Evolutionary conservation across 2,329 filamentous ascomycete genomes (phyloP).

Genomic region (Davidsoniella virescens): DNA sequence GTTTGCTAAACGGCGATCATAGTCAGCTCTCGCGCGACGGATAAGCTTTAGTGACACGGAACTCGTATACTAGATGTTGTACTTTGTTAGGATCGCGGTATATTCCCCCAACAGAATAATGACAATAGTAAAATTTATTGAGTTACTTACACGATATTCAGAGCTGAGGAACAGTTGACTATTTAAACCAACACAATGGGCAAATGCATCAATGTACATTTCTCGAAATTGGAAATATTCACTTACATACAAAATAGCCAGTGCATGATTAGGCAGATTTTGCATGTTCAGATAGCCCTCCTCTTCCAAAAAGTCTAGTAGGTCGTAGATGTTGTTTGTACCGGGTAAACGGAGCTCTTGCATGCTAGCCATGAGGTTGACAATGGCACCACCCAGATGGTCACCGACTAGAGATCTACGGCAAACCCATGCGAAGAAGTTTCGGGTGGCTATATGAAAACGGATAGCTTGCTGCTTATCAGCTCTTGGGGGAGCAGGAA

Average conservation of each 20-base stretch:
- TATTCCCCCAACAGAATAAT: background rate
- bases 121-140: no score
- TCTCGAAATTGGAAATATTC: constrained; percentile 46
- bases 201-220: constrained; percentile 59
- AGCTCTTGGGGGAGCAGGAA: constrained; percentile 43
- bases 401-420: constrained; percentile 50
- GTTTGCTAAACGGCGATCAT: constrained; percentile 45
- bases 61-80: constrained; percentile 21
- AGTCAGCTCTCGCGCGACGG: constrained; percentile 42
- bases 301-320: constrained; percentile 49
- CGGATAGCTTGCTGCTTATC: constrained; percentile 38
- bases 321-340: constrained; percentile 41
- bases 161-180: constrained; percentile 37
- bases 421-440: constrained; percentile 58
- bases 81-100: background rate
- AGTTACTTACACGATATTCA: constrained; percentile 42
- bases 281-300: constrained; percentile 54
- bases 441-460: constrained; percentile 54
- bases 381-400: constrained; percentile 46
- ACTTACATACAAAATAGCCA: constrained; percentile 51
- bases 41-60: constrained; percentile 47
- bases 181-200: constrained; percentile 65
- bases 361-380: constrained; percentile 49
- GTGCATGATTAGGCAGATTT: constrained; percentile 48
- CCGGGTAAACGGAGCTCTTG: constrained; percentile 38